A percentile compares a stretch with the other conserved stretches of the same genome.
phyloP scores from a whole-genome alignment of 257 asterid genomes.

The Solanum microdontum region DNA sequence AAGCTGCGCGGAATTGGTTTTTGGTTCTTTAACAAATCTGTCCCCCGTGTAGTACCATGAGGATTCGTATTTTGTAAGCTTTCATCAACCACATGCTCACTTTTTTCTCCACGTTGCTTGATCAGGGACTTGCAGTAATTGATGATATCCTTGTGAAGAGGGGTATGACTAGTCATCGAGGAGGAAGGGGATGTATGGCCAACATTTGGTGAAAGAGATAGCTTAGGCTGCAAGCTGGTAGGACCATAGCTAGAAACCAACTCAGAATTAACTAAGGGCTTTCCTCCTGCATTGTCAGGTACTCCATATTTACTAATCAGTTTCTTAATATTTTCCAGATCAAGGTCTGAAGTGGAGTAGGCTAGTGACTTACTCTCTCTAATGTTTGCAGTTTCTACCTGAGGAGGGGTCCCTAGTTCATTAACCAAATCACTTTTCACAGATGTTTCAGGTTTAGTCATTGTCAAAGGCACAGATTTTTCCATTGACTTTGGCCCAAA shows the following conservation, averaged over 20 bases:
- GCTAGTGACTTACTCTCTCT: background rate
- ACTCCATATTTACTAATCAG: background rate
- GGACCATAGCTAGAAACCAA: background rate
- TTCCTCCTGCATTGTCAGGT: background rate
- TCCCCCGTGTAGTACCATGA: constrained; percentile 9
- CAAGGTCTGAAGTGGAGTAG: background rate
- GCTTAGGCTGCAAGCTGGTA: background rate
- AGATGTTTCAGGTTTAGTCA: background rate
- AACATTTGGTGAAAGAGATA: background rate
- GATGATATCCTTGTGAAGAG: constrained; percentile 8
- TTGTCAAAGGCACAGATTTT: background rate
- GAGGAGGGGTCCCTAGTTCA: constrained; percentile 11
- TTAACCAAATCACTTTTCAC: background rate
- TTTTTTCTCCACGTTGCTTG: constrained; percentile 23
- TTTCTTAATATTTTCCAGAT: constrained; percentile 1
- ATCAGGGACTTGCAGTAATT: constrained; percentile 10
- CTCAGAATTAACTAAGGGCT: background rate
- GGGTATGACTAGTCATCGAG: background rate
- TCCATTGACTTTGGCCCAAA: background rate
- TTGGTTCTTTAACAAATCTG: background rate
- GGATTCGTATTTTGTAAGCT: background rate
- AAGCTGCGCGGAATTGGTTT: background rate
- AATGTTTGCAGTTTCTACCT: background rate
- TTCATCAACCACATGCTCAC: background rate
- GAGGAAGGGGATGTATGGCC: background rate